Percentiles rank a stretch among this genome's conserved stretches.
phyloP scores from a whole-genome alignment of 306 rosid genomes.

The Pterocarpus macrocarpus region DNA sequence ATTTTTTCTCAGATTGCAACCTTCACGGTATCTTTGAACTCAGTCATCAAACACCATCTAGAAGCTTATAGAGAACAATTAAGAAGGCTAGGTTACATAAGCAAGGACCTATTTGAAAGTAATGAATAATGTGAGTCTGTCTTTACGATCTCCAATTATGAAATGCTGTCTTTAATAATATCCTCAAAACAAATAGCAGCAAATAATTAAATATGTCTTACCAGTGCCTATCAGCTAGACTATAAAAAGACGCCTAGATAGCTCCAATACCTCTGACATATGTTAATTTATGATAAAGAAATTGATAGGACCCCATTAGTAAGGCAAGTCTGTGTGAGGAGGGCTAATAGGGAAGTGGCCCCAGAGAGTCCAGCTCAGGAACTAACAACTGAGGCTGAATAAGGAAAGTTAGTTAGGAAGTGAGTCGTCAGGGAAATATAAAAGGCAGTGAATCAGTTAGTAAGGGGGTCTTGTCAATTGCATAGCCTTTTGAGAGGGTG shows the following conservation, averaged over 20 bases:
- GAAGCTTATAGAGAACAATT: constrained; percentile 15
- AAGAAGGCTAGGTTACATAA: background rate
- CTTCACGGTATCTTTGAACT: constrained; percentile 3
- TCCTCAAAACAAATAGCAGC: background rate
- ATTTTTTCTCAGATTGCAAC: constrained; percentile 23
- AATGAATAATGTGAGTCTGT: background rate
- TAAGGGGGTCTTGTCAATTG: no score
- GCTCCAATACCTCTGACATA: constrained; percentile 2
- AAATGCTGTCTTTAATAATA: no score
- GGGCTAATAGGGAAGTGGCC: no score
- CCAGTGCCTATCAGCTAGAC: constrained; percentile 19
- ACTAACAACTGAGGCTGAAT: no score
- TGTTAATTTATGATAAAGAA: constrained; percentile 4
- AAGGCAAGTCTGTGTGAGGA: no score
- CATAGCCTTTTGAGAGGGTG: no score
- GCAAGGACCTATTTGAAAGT: constrained; percentile 7
- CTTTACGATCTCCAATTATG: constrained; percentile 1
- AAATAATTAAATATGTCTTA: background rate
- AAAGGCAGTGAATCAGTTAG: no score
- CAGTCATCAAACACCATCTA: constrained; percentile 5
- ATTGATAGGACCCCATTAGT: no score
- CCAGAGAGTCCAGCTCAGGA: no score
- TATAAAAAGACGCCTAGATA: background rate
- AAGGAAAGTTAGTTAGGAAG: no score
- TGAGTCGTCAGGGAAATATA: no score